Base-by-base conservation (phyloP, 805 yeast species). In the Blastobotrys muscicola region DNA sequence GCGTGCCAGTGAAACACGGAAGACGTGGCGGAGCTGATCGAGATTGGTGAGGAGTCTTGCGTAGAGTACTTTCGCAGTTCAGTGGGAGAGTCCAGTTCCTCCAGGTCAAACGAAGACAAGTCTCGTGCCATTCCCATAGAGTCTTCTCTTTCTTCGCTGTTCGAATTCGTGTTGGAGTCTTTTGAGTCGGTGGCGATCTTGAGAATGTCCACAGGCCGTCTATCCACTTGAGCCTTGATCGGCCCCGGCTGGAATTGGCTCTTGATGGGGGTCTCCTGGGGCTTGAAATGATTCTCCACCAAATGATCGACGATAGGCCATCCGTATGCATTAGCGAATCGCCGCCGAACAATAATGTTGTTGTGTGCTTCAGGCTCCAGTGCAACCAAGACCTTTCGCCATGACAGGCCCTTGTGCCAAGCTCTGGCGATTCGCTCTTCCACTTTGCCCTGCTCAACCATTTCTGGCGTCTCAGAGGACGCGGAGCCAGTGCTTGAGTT, bases 351-450 rank as follows among this genome's bases (percentile, higher is more conserved):
- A 23, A 85, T 71, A 26, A 92, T 87, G 56, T 87, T 90, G 56
- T 90, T 90, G 58, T 90, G 98, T 0, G 98, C 96, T 60, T 90
- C 98, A 0, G 97, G 96, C 50, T 78, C 75, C 50, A 92, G 65
- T 36, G 78, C 78, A 1, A 89, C 95, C 23, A 92, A 64, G 2
- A 92, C 95, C 62, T 90, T 90, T 36, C 97, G 68, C 98, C 98
- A 90, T 11, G 76, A 62, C 81, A 86, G 75, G 8, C 75, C 78
- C 45, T 75, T 70, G 57, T 90, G 97, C 82, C 95, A 92, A 38
- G 79, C 76, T 34, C 95, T 67, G 0, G 98, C 98, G 42, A 92
- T 82, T 44, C 75, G 72, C 51, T 92, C 97, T 54, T 84, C 90
- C 14, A 71, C 56, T 33, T 66, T 59, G 2, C 66, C 59, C 20